Percentiles rank a stretch among this genome's conserved stretches.
Conservation (phyloP, 1,139 yeast species). For the Spencermartinsiella ligniputridi region DNA sequence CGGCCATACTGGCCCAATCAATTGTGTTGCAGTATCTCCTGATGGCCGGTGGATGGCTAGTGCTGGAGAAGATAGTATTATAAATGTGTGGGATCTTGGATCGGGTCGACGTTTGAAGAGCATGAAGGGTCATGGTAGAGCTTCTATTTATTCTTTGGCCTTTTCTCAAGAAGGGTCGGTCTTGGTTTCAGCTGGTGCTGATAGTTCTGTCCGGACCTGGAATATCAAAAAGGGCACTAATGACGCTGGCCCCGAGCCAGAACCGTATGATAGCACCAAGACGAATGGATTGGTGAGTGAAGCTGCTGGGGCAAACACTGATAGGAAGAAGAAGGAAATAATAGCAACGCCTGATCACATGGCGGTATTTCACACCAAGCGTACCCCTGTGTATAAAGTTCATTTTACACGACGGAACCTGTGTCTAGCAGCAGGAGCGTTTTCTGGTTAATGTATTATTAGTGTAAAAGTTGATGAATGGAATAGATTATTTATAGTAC, state of each 20-base stretch:
- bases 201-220: constrained; percentile 92
- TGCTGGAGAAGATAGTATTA: constrained; percentile 89
- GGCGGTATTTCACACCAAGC: constrained; percentile 90
- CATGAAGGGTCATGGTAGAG: constrained; percentile 86
- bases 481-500: neutral
- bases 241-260: constrained; percentile 80
- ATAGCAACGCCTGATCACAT: constrained; percentile 83
- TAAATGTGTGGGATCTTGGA: constrained; percentile 93
- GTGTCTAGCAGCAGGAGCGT: constrained; percentile 92
- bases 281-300: constrained; percentile 15
- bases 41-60: constrained; percentile 97
- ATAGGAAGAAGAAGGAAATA: constrained; percentile 53
- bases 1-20: constrained; percentile 89
- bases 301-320: constrained; percentile 28
- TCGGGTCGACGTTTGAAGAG: constrained; percentile 76
- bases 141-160: constrained; percentile 78
- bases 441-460: constrained; percentile 43
- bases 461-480: neutral
- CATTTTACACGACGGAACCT: constrained; percentile 87
- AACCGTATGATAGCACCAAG: constrained; percentile 42
- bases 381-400: constrained; percentile 90
- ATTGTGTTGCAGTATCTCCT: constrained; percentile 84
- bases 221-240: constrained; percentile 81
- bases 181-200: constrained; percentile 89
- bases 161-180: constrained; percentile 87